Conservation (phyloP, 1,284 basidiomycete species). For the Pisolithus thermaeus region DNA sequence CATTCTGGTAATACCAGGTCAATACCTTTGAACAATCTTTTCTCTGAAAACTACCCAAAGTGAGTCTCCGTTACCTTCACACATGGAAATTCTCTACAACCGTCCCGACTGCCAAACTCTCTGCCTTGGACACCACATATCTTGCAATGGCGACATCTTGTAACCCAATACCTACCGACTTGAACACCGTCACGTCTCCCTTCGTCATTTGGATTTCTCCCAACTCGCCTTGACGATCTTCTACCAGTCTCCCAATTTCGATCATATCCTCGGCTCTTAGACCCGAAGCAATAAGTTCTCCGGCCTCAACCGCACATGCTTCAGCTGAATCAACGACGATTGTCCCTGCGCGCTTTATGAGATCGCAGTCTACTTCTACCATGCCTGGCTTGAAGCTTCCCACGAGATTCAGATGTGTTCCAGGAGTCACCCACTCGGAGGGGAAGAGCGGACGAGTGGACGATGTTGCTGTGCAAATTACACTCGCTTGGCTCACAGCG, state of each 20-base stretch:
- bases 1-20: too few relatives aligned
- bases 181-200: constrained; percentile 63
- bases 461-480: constrained; percentile 76
- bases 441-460: constrained; percentile 68
- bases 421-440: constrained; percentile 50
- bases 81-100: constrained; percentile 18
- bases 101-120: constrained; percentile 34
- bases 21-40: too few relatives aligned
- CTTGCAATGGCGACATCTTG: constrained; percentile 69
- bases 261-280: constrained; percentile 34
- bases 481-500: constrained; percentile 38
- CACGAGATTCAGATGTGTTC: constrained; percentile 70
- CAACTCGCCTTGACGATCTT: constrained; percentile 23
- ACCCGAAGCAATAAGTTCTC: constrained; percentile 63
- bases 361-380: constrained; percentile 63
- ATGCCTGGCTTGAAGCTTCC: constrained; percentile 82
- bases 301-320: constrained; percentile 69
- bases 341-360: constrained; percentile 46
- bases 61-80: too few relatives aligned
- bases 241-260: constrained; percentile 60
- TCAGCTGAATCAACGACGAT: constrained; percentile 70
- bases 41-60: too few relatives aligned
- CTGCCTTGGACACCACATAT: constrained; percentile 38
- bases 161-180: constrained; percentile 71
- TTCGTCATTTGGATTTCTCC: constrained; percentile 23